A percentile compares a stretch with the other conserved stretches of the same genome.
phyloP scores from a whole-genome alignment of 2,329 filamentous ascomycete species.

The Penicillium sumatraense region DNA sequence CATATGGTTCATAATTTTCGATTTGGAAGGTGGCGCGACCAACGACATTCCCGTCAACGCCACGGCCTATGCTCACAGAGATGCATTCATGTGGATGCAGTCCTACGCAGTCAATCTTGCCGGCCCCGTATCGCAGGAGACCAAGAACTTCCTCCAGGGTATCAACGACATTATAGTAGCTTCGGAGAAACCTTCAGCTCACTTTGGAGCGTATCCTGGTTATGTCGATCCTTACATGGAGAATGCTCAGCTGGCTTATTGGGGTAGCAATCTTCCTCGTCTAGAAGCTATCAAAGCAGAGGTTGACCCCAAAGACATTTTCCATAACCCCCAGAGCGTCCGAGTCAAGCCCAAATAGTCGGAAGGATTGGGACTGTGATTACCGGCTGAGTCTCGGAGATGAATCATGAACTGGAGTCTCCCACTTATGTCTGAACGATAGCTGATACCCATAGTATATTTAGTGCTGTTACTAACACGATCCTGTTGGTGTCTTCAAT shows the following conservation, averaged over 20 bases:
- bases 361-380: neutral
- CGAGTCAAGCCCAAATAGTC: neutral
- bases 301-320: conserved; percentile 60
- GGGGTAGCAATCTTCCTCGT: conserved; percentile 56
- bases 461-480: no score
- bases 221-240: conserved; percentile 62
- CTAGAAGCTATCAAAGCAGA: conserved; percentile 57
- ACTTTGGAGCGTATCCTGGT: conserved; percentile 62
- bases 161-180: conserved; percentile 48
- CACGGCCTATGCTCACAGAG: conserved; percentile 67
- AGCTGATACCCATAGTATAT: neutral
- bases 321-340: conserved; percentile 63
- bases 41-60: conserved; percentile 60
- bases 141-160: conserved; percentile 56
- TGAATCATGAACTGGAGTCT: neutral
- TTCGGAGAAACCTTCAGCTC: conserved; percentile 38
- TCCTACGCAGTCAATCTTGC: conserved; percentile 61
- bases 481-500: no score
- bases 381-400: neutral
- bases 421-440: neutral
- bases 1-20: conserved; percentile 67
- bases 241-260: conserved; percentile 58
- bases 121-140: conserved; percentile 48
- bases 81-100: conserved; percentile 68
- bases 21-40: conserved; percentile 64